phyloP scores from a whole-genome alignment of 768 basidiomycete genomes.

The Fomitopsis pulvina region DNA sequence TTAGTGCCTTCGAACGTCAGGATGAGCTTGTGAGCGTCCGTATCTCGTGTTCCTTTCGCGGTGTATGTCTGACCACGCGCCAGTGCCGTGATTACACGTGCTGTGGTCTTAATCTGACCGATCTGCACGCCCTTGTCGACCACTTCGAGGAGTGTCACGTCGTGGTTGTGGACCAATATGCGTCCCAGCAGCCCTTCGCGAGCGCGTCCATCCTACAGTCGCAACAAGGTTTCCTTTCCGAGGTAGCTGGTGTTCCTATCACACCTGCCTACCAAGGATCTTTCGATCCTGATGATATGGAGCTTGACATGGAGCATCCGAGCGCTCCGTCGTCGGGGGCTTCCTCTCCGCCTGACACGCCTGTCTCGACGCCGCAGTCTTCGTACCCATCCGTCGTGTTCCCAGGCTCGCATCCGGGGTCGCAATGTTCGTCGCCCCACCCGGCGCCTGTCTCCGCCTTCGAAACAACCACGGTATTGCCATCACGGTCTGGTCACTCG shows the following conservation, averaged over 20 bases:
- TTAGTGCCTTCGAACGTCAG: conserved; percentile 60
- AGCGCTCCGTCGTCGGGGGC: conserved; percentile 28
- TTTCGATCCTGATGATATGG: conserved; percentile 80
- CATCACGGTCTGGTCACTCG: conserved; percentile 31
- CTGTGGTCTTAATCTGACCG: conserved; percentile 72
- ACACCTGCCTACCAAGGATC: conserved; percentile 27
- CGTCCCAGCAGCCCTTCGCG: conserved; percentile 15
- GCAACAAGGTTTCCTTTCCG: conserved; percentile 18
- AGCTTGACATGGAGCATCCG: conserved; percentile 54
- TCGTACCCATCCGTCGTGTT: conserved; percentile 22
- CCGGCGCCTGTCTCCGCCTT: conserved; percentile 40
- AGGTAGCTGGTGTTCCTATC: conserved; percentile 5
- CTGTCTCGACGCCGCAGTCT: conserved; percentile 35
- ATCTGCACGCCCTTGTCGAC: conserved; percentile 80
- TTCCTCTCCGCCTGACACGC: conserved; percentile 38
- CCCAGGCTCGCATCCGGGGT: conserved; percentile 25
- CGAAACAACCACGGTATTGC: conserved; percentile 48
- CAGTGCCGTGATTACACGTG: conserved; percentile 87
- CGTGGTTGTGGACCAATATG: conserved; percentile 51
- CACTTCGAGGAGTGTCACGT: conserved; percentile 92
- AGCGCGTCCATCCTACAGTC: conserved; percentile 5
- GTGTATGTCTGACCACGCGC: not conserved
- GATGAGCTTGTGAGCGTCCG: conserved; percentile 58
- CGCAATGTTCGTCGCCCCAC: conserved; percentile 20
- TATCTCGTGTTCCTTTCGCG: not conserved